Conservation (phyloP, 2,329 filamentous ascomycete genomes). For the Pleurostoma richardsiae region DNA sequence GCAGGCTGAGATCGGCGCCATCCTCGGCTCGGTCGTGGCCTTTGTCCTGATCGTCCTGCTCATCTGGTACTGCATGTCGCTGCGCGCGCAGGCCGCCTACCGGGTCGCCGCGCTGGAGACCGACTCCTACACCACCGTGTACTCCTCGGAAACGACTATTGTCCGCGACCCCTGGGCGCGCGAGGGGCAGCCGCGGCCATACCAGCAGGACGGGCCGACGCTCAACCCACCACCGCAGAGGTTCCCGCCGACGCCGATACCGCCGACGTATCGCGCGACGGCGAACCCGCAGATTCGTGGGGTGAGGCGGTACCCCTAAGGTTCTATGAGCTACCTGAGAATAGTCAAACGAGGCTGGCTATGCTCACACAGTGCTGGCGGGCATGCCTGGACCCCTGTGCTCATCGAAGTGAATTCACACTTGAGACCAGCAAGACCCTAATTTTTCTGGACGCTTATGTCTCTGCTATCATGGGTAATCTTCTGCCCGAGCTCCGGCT, state of each 20-base stretch:
- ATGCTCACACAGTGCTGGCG: too few relatives aligned
- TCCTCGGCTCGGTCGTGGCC: constrained; percentile 32
- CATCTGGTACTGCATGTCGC: constrained; percentile 22
- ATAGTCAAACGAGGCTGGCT: too few relatives aligned
- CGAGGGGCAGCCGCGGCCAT: background rate
- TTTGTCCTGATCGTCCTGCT: constrained; percentile 27
- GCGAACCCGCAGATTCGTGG: background rate
- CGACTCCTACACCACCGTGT: background rate
- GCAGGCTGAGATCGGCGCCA: constrained; percentile 31
- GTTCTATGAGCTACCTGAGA: too few relatives aligned
- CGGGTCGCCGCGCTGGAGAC: background rate
- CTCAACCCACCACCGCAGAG: constrained; percentile 10
- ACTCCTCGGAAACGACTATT: background rate
- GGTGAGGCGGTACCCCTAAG: background rate
- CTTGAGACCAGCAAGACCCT: too few relatives aligned
- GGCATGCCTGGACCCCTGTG: too few relatives aligned
- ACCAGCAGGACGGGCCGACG: background rate
- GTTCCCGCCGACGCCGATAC: constrained; percentile 48
- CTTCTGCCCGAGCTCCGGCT: too few relatives aligned
- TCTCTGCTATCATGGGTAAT: too few relatives aligned
- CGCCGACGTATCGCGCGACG: constrained; percentile 45
- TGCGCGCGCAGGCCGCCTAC: background rate
- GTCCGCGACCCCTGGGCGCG: background rate
- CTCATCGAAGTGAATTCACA: too few relatives aligned
- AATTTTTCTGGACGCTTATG: too few relatives aligned